phyloP scores from a whole-genome alignment of 108 stramenopile species.

The Conticribra weissflogii region DNA sequence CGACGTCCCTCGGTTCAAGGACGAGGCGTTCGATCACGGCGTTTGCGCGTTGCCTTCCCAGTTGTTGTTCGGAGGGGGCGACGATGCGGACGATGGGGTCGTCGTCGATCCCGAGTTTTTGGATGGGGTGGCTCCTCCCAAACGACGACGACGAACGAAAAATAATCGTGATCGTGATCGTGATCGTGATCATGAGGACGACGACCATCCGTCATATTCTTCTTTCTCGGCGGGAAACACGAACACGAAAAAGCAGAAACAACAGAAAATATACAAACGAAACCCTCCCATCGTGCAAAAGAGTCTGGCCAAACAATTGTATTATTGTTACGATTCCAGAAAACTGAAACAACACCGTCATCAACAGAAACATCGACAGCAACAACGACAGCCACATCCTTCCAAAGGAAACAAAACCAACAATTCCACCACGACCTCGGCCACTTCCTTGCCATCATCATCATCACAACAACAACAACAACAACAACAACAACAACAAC shows the following conservation, averaged over 20 bases:
- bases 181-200: no score
- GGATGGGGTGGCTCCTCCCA: conserved; percentile 66
- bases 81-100: no score
- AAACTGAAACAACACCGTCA: neutral
- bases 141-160: no score
- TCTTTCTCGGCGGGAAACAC: no score
- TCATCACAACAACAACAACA: neutral
- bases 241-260: conserved; percentile 6
- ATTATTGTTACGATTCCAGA: conserved; percentile 40
- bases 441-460: no score
- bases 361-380: neutral
- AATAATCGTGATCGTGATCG: no score
- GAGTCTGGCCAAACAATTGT: conserved; percentile 54
- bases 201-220: no score
- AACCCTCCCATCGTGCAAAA: conserved; percentile 76
- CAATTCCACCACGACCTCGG: no score
- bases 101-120: no score
- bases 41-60: conserved; percentile 34
- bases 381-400: neutral
- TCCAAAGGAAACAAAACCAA: neutral
- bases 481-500: neutral
- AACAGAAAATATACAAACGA: conserved; percentile 18
- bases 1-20: conserved; percentile 70
- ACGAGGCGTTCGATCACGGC: conserved; percentile 42
- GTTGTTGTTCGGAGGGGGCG: conserved; percentile 16